These are phyloP conservation scores for Dimocarpus longan DNA, from an alignment of 345 rosid species.

Conservation along the genomic window DNA sequence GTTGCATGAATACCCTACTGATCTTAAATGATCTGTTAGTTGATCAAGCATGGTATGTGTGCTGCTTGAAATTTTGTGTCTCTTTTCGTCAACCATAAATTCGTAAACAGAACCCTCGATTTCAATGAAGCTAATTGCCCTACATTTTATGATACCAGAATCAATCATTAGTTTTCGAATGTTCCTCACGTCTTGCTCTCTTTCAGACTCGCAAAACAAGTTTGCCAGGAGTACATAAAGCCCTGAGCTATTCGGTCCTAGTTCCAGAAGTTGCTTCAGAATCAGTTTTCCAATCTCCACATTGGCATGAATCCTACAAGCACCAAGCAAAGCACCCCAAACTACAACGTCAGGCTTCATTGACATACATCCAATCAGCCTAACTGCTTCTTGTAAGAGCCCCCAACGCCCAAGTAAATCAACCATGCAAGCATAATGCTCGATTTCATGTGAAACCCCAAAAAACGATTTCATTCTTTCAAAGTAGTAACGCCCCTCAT, in stretches of 20 bases:
- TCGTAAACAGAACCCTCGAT: conserved; percentile 28
- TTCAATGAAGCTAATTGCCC: conserved; percentile 41
- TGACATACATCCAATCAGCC: conserved; percentile 33
- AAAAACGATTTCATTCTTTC: conserved; percentile 25
- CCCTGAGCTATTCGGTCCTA: conserved; percentile 36
- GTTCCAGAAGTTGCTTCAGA: conserved; percentile 26
- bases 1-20: conserved; percentile 11
- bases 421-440: conserved; percentile 45
- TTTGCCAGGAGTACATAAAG: conserved; percentile 41
- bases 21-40: conserved; percentile 39
- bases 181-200: conserved; percentile 36
- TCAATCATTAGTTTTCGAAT: conserved; percentile 37
- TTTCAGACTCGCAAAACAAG: conserved; percentile 31
- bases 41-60: conserved; percentile 30
- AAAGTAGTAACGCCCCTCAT: conserved; percentile 31
- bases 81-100: conserved; percentile 41
- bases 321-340: conserved; percentile 42
- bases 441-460: conserved; percentile 27
- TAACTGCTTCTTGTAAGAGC: conserved; percentile 32
- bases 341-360: conserved; percentile 38
- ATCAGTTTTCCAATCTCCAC: conserved; percentile 24
- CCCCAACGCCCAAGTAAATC: conserved; percentile 47
- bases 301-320: conserved; percentile 30
- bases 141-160: conserved; percentile 29
- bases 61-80: conserved; percentile 22